Evolutionary conservation across 2,329 filamentous ascomycete genomes (phyloP), one percentile per base, ranked within the genome.

Genomic region (Hymenoscyphus albidus): DNA sequence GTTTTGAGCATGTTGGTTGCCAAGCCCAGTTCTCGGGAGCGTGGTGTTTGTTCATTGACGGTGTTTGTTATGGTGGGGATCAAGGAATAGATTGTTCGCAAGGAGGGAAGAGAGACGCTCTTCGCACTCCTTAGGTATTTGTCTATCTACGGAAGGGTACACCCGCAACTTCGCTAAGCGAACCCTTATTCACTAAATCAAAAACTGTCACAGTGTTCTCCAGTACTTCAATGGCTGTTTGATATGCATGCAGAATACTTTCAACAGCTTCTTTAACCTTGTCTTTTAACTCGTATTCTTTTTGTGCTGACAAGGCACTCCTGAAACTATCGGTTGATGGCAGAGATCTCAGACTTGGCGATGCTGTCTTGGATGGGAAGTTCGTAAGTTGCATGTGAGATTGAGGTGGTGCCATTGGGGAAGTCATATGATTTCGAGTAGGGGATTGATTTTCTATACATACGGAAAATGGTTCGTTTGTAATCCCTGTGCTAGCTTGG

Each of bases 271-370:
- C 62, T 31, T 68, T 35, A 22, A 65, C 58, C n/a, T 62, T 44
- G 12, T 57, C 63, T 39, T 65, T 58, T 0, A 65, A 32, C 35
- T 64, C 59, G 4, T 38, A 48, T 14, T 35, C 27, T 3, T 64
- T 58, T 62, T 64, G 68, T 5, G 64, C 48, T 12, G 66, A 68
- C 9, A 58, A 54, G 1, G 66, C 64, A 40, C 64, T 68, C 40
- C 65, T 66, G 55, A 69, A 67, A 32, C 64, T 69, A n/a, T 69
- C 64, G 14, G 55, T 31, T 3, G 66, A 68, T 0, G 59, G 62
- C 2, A 61, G 61, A 5, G 68, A 68, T 38, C 62, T 68, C 6
- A 65, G 13, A 27, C 64, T 35, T 14, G 54, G 54, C 31, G 22
- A 14, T 31, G 22, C 4, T 56, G 13, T 56, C 12, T 35, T 56